Conservation (phyloP, 371 early-diverging fungal genomes). For the Apophysomyces elegans region DNA sequence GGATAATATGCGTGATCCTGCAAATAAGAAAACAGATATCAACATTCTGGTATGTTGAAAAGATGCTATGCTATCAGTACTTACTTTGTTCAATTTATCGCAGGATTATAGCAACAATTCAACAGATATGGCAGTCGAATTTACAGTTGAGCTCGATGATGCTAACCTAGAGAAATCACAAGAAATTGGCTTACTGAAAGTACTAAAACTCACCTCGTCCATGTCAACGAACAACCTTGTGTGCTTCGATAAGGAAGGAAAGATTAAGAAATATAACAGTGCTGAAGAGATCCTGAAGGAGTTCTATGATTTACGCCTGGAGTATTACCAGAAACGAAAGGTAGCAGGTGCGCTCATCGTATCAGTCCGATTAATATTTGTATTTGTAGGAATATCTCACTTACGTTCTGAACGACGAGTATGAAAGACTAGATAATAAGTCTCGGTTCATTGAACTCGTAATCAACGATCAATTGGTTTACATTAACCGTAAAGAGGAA, state of each 20-base stretch:
- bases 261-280: conserved; percentile 85
- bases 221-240: conserved; percentile 94
- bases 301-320: conserved; percentile 89
- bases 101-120: conserved; percentile 84
- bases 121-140: conserved; percentile 82
- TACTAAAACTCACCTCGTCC: conserved; percentile 79
- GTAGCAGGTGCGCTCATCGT: conserved; percentile 34
- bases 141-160: conserved; percentile 78
- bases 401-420: conserved; percentile 75
- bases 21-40: conserved; percentile 43
- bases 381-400: conserved; percentile 54
- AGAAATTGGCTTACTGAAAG: conserved; percentile 79
- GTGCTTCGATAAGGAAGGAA: conserved; percentile 93
- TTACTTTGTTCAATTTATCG: background rate
- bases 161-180: conserved; percentile 75
- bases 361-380: background rate
- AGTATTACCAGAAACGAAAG: conserved; percentile 94
- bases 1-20: conserved; percentile 59
- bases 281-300: conserved; percentile 91
- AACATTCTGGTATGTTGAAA: conserved; percentile 20
- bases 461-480: conserved; percentile 80
- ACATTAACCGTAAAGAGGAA: conserved; percentile 87
- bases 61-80: background rate
- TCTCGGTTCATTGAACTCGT: conserved; percentile 96
- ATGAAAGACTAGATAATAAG: conserved; percentile 85